Percentiles rank a stretch among this genome's conserved stretches.
Evolutionary conservation across 2,329 filamentous ascomycete genomes (phyloP).

Genomic region (Talaromyces atroroseus): DNA sequence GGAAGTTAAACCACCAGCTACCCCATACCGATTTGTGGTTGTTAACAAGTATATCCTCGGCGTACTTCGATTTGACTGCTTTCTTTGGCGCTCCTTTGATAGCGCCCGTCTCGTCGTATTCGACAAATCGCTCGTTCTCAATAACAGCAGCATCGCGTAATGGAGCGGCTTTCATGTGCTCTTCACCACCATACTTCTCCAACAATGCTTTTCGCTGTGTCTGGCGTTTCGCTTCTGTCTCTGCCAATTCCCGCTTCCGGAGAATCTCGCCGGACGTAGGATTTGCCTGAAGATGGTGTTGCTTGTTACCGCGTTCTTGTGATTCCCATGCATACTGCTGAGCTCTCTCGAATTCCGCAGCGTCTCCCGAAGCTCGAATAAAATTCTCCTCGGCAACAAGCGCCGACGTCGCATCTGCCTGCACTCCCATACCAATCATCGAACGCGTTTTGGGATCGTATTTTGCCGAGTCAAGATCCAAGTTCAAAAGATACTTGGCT

Average conservation of each 20-base stretch:
- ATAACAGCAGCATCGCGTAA: slow-evolving; percentile 64
- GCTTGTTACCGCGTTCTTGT: slow-evolving; percentile 74
- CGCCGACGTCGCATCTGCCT: slow-evolving; percentile 70
- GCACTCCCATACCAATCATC: slow-evolving; percentile 80
- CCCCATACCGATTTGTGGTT: slow-evolving; percentile 94
- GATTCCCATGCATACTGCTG: slow-evolving; percentile 92
- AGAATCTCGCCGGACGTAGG: slow-evolving; percentile 85
- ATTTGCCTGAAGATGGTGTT: slow-evolving; percentile 90
- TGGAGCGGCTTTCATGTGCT: slow-evolving; percentile 56
- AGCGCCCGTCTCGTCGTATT: slow-evolving; percentile 85
- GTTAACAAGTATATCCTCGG: slow-evolving; percentile 79
- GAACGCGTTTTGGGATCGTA: slow-evolving; percentile 95
- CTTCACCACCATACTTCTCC: slow-evolving; percentile 75
- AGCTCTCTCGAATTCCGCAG: slow-evolving; percentile 83
- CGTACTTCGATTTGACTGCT: slow-evolving; percentile 80
- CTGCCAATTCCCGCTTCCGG: slow-evolving; percentile 72
- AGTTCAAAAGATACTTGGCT: slow-evolving; percentile 89
- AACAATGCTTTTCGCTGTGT: slow-evolving; percentile 65
- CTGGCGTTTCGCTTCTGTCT: slow-evolving; percentile 62
- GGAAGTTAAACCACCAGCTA: slow-evolving; percentile 93
- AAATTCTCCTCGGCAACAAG: slow-evolving; percentile 92
- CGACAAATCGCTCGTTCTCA: slow-evolving; percentile 81
- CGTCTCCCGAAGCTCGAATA: slow-evolving; percentile 80
- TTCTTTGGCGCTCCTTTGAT: slow-evolving; percentile 82
- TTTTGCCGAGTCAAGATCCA: slow-evolving; percentile 92